Percentiles rank a stretch among this genome's conserved stretches.
phyloP scores from a whole-genome alignment of 2,329 filamentous ascomycete species.

The Fusarium hostae region DNA sequence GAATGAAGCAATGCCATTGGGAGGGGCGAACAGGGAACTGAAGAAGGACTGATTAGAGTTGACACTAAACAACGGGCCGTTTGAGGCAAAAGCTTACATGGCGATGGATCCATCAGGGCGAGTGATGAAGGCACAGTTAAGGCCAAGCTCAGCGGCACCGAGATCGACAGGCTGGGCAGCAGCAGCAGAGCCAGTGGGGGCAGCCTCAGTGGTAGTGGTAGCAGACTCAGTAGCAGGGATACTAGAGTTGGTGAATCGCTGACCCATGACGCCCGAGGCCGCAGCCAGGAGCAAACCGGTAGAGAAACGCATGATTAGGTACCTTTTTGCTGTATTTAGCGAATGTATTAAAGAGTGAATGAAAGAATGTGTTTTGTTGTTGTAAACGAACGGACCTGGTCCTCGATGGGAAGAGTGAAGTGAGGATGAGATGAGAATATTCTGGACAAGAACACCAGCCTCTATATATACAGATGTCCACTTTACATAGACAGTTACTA shows the following conservation, averaged over 20 bases:
- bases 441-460: constrained; percentile 1
- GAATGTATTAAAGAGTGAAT: constrained; percentile 14
- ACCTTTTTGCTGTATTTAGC: background rate
- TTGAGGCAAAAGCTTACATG: too few relatives aligned
- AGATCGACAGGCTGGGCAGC: background rate
- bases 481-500: background rate
- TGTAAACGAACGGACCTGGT: constrained; percentile 34
- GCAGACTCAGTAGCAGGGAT: background rate
- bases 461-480: constrained; percentile 23
- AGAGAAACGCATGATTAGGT: constrained; percentile 29
- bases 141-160: background rate
- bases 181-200: background rate
- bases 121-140: background rate
- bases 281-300: constrained; percentile 16
- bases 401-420: constrained; percentile 31
- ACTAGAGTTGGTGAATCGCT: constrained; percentile 36
- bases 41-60: background rate
- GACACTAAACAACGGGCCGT: too few relatives aligned
- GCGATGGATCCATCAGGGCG: background rate
- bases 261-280: constrained; percentile 26
- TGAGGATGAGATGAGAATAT: constrained; percentile 32
- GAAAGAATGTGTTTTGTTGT: constrained; percentile 13
- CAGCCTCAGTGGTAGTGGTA: background rate
- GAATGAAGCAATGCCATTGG: background rate
- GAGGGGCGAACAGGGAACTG: background rate